phyloP scores from a whole-genome alignment of 495 filamentous ascomycete genomes.

The Neurospora discreta region DNA sequence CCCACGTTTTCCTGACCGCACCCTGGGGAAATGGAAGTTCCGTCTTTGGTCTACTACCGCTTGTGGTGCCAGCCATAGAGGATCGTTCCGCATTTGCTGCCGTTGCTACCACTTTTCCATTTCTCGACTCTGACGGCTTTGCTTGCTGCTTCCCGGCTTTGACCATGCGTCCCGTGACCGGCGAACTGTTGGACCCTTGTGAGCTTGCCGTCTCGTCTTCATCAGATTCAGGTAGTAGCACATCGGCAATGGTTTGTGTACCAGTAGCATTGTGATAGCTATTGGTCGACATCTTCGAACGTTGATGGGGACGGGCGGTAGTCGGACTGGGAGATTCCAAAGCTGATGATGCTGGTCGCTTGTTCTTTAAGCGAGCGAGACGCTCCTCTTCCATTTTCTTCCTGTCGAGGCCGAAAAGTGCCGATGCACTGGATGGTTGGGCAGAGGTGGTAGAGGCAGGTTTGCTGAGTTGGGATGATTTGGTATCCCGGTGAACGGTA shows the following conservation, averaged over 20 bases:
- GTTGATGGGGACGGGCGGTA: slow-evolving; percentile 13
- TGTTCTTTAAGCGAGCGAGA: slow-evolving; percentile 44
- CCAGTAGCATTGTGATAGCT: neutral
- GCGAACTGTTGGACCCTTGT: neutral
- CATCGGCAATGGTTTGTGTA: neutral
- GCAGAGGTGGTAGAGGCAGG: neutral
- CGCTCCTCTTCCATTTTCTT: slow-evolving; percentile 82
- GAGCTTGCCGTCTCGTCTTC: neutral
- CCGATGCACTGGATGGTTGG: neutral
- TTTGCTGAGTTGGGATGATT: neutral
- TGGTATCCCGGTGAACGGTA: neutral
- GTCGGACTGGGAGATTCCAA: neutral
- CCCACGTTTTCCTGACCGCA: slow-evolving; percentile 75
- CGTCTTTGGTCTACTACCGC: neutral
- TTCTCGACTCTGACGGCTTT: neutral
- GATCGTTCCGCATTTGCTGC: neutral
- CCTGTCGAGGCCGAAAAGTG: slow-evolving; percentile 47
- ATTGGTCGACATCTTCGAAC: slow-evolving; percentile 9
- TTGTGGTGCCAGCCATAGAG: neutral
- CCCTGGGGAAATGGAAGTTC: slow-evolving; percentile 55
- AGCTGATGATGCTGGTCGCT: slow-evolving; percentile 37
- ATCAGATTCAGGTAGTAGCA: neutral
- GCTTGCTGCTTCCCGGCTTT: neutral
- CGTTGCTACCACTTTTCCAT: neutral
- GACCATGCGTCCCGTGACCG: neutral